Evolutionary conservation across 768 basidiomycete genomes (phyloP).

Genomic region (Tricholoma sp.): DNA sequence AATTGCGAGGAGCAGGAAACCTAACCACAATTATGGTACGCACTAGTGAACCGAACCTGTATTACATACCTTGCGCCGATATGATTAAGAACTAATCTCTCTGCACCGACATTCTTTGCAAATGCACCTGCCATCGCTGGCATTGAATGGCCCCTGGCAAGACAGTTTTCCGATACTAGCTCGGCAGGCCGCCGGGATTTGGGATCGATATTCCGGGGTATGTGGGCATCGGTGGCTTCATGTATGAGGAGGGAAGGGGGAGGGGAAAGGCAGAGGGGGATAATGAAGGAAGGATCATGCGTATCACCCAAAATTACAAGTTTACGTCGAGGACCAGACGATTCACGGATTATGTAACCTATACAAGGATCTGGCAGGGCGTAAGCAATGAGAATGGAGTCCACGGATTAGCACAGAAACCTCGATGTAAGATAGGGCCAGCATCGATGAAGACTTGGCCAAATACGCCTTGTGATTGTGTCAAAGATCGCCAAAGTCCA

Average conservation of each 20-base stretch:
- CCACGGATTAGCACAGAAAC: conserved; percentile 30
- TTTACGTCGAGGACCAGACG: conserved; percentile 45
- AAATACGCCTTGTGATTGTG: conserved; percentile 29
- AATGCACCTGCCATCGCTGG: conserved; percentile 76
- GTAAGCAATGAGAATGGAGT: not conserved
- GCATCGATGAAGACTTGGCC: conserved; percentile 60
- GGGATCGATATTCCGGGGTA: conserved; percentile 52
- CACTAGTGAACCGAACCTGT: no score
- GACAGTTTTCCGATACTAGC: conserved; percentile 42
- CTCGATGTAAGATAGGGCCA: conserved; percentile 72
- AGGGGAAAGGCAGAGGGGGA: conserved; percentile 48
- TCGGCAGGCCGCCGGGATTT: conserved; percentile 37
- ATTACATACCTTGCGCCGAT: conserved; percentile 58
- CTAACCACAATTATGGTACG: conserved; percentile 20
- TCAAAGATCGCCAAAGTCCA: conserved; percentile 65
- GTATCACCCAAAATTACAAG: conserved; percentile 80
- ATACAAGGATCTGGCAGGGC: conserved; percentile 60
- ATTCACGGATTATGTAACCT: conserved; percentile 71
- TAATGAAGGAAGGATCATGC: conserved; percentile 52
- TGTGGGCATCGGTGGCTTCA: conserved; percentile 75
- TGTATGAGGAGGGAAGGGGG: conserved; percentile 72
- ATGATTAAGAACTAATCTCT: conserved; percentile 70
- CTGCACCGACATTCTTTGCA: conserved; percentile 55
- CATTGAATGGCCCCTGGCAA: conserved; percentile 73
- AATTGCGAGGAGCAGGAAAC: conserved; percentile 46